Evolutionary conservation across 768 basidiomycete genomes (phyloP), one percentile per base, ranked within the genome.

Genomic region (Russula sp.): DNA sequence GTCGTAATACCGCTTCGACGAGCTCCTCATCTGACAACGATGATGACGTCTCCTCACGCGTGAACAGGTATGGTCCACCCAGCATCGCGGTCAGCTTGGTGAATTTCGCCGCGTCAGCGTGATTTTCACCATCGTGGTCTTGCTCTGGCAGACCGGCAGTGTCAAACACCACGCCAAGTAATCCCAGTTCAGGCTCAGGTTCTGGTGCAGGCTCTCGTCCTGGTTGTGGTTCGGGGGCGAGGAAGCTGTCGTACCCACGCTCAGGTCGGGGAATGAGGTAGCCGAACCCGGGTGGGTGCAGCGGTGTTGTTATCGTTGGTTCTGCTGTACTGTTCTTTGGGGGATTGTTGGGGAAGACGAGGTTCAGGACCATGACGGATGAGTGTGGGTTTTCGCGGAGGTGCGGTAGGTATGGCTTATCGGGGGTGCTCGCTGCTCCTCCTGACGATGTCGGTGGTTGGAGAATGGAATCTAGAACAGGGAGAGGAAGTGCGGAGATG

Each of bases 21-120:
- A 73, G 77, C 50, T 55, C 63, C 70, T 62, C 60, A 14, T 55
- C 53, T 2, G 53, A 44, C 6, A 20, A 22, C 8, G 14, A 24
- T 34, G 34, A 16, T 2, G 9, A 26, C 24, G 20, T 1, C 16
- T 9, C 26, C 9, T 4, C 24, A 1, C 20, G 36, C 22, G 10
- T 8, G 24, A 18, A 10, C 30, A 59, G 67, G 69, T 92, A 85
- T 1, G 92, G 89, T 0, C 93, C 94, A 22, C 94, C 93, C 26
- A 94, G 76, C 92, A 99, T 95, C 50, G 94, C 82, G 0, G 95
- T 94, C 68, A 95, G 72, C 73, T 96, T 97, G 30, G 88, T 86
- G 65, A 87, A 77, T 20, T 76, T 59, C 16, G 72, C 53, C 9
- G 50, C 70, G 1, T 71, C 68, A 38, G 74, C 52, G 13, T 75